Evolutionary conservation across 805 yeast genomes (phyloP), one percentile per base, ranked within the genome.

Genomic region (Starmerella scarabaei): DNA sequence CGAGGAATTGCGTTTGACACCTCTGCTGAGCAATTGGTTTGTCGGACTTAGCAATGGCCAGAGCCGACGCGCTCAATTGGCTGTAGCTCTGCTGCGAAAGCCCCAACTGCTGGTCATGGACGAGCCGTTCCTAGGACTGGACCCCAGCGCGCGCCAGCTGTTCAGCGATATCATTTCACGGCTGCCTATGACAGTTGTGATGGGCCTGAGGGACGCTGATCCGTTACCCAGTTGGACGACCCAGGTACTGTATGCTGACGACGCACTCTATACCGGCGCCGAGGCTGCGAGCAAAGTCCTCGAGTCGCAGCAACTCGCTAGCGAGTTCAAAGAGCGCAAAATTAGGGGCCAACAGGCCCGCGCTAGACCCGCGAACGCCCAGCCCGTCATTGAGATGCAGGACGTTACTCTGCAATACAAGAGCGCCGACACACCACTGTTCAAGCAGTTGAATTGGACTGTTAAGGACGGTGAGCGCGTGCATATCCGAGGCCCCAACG

Each of bases 1-100:
- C 8, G 56, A 63, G 3, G 59, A 62, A 21, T 67, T 91, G 41
- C 65, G 71, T 36, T 62, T 88, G 43, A 59, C 56, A 5, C 75
- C 71, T 0, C 58, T 85, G 35, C 65, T 72, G 39, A 67, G 73
- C 40, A 71, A 83, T 43, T 88, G 93, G 84, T 73, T 81, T 26
- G 82, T 83, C 57, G 81, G 88, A 0, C 63, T 91, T 33, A 81
- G 94, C 57, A 91, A 91, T 58, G 98, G 98, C 0, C 98, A 91
- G 59, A 75, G 81, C 57, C 68, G 98, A 51, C 66, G 98, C 37
- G 94, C 96, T 0, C 68, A 95, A 45, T 62, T 91, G 21, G 97
- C 95, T 0, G 69, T 72, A 44, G 75, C 85, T 0, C 52, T 91
- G 32, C 67, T 83, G 40, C 64, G 66, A 33, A 62, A 70, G 26